These are phyloP conservation scores for Sphaerobolus stellatus DNA, from an alignment of 1,284 basidiomycete species.

Conservation along the genomic window DNA sequence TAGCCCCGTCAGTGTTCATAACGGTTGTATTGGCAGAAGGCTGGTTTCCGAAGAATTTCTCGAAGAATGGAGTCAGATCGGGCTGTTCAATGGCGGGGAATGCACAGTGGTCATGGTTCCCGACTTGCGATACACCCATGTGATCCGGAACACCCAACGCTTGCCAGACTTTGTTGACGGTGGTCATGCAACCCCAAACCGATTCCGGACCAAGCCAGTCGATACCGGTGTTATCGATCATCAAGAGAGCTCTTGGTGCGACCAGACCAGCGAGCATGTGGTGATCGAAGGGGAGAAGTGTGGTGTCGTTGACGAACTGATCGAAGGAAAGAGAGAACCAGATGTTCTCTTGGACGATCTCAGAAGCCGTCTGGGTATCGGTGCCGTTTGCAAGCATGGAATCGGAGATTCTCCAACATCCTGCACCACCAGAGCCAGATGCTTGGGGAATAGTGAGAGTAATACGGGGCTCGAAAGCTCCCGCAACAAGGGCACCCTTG, in stretches of 20 bases:
- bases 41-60: constrained; percentile 50
- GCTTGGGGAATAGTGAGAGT: constrained; percentile 57
- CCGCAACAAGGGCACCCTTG: constrained; percentile 55
- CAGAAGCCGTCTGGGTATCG: constrained; percentile 46
- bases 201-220: constrained; percentile 51
- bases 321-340: constrained; percentile 53
- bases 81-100: constrained; percentile 35
- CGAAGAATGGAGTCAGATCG: constrained; percentile 41
- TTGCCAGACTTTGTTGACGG: constrained; percentile 46
- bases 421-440: constrained; percentile 54
- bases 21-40: constrained; percentile 41
- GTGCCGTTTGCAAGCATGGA: constrained; percentile 37
- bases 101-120: constrained; percentile 51
- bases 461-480: constrained; percentile 53
- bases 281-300: constrained; percentile 51
- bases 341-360: constrained; percentile 54
- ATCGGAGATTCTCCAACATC: constrained; percentile 56
- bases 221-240: constrained; percentile 51
- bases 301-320: constrained; percentile 42
- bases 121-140: constrained; percentile 51
- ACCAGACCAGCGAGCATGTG: constrained; percentile 50
- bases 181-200: constrained; percentile 48
- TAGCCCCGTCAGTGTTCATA: constrained; percentile 44
- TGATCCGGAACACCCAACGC: constrained; percentile 45
- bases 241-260: constrained; percentile 50